Evolutionary conservation across 495 filamentous ascomycete genomes (phyloP), one percentile per base, ranked within the genome.

Genomic region (Tuber melanosporum): DNA sequence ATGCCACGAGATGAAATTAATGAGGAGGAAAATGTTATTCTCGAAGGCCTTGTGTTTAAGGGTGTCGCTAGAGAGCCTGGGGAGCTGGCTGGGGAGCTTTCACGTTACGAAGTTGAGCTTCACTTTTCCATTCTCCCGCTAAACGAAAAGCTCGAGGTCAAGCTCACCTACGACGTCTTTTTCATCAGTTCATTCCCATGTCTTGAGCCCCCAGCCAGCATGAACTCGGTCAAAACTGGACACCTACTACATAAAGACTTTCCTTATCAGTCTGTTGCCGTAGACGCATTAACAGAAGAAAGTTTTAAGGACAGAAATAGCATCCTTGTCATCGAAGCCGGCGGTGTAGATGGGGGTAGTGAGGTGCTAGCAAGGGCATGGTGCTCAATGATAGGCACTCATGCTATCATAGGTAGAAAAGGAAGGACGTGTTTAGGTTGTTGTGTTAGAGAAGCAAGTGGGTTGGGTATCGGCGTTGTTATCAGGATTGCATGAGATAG

Each of bases 401-500:
- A 92, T 82, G 91, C 91, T 22, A 78, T 94, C 71, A 88, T 94
- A 76, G 90, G 90, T 72, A 85, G 91, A 44, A 86, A 86, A 70
- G 88, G 89, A 71, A 86, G 89, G 78, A 89, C 88, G 0, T 93
- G 92, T 81, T 78, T 93, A 49, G 86, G 87, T 14, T 93, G 92
- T 80, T 90, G 90, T 78, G 87, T 94, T 43, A 86, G 92, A 41
- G 91, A 94, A 84, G 91, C 91, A 0, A 88, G 87, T 17, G 91
- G 91, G 10, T 79, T 93, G 71, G 89, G 89, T 10, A 89, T 91
- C 84, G 88, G 87, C 70, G 87, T 92, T 26, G 86, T 94, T 52
- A 85, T 94, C 49, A 77, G 78, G 52, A 66, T 80, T 47, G 78
- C 69, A 57, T 79, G 46, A 76, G 26, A 6, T 66, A 66, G 32